phyloP scores from a whole-genome alignment of 2,329 filamentous ascomycete species.

The Cladosporium sphaerospermum region DNA sequence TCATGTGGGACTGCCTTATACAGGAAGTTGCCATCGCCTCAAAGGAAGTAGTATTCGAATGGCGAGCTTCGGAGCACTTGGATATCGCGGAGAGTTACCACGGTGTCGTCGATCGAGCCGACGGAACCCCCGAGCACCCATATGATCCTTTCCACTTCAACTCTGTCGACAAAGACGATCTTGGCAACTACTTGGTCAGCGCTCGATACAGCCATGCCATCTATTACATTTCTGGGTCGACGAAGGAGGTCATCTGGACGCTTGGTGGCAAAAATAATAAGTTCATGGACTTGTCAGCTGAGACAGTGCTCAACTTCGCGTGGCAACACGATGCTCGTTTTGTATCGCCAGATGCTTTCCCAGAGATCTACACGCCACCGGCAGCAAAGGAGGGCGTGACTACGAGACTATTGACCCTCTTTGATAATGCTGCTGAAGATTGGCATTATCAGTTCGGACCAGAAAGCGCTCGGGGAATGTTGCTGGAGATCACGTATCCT shows the following conservation, averaged over 20 bases:
- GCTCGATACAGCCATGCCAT: conserved; percentile 38
- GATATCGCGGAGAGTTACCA: conserved; percentile 28
- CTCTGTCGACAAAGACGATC: conserved; percentile 42
- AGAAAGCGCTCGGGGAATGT: conserved; percentile 25
- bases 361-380: conserved; percentile 22
- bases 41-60: conserved; percentile 40
- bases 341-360: conserved; percentile 19
- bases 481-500: conserved; percentile 30
- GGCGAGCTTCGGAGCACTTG: conserved; percentile 43
- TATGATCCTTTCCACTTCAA: conserved; percentile 52
- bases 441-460: conserved; percentile 26
- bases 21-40: conserved; percentile 44
- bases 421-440: conserved; percentile 48
- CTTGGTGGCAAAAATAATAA: conserved; percentile 42
- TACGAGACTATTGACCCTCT: conserved; percentile 45
- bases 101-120: conserved; percentile 34
- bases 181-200: conserved; percentile 44
- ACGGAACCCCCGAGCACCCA: conserved; percentile 37
- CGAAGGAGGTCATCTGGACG: conserved; percentile 41
- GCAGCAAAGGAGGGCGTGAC: conserved; percentile 20
- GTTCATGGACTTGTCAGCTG: conserved; percentile 28
- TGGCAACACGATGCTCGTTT: conserved; percentile 32
- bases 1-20: conserved; percentile 39
- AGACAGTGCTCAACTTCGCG: conserved; percentile 25
- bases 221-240: conserved; percentile 39